These are phyloP conservation scores for Tetragonia tetragonoides DNA, from an alignment of 148 eudicot genomes.

Conservation along the genomic window DNA sequence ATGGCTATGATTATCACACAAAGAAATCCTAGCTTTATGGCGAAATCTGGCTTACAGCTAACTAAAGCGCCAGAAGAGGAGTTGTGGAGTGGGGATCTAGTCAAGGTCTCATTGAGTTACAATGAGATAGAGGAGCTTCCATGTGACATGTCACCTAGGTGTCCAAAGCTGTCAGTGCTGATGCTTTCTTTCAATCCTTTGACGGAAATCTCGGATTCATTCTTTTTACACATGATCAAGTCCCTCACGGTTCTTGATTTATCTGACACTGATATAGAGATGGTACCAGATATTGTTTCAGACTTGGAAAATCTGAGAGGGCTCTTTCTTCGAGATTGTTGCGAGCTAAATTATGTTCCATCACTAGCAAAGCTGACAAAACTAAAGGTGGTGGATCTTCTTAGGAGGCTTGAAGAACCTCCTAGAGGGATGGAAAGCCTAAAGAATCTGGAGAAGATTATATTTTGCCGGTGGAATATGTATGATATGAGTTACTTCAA, in stretches of 20 bases:
- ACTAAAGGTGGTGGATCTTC: slow-evolving; percentile 12
- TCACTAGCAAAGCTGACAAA: slow-evolving; percentile 19
- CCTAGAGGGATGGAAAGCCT: slow-evolving; percentile 11
- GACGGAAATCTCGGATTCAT: neutral
- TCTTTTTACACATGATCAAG: slow-evolving; percentile 19
- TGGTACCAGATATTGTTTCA: slow-evolving; percentile 18
- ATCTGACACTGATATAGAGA: slow-evolving; percentile 17
- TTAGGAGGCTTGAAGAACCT: neutral
- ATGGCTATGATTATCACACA: slow-evolving; percentile 4
- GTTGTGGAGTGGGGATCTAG: slow-evolving; percentile 28
- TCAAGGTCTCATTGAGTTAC: slow-evolving; percentile 25
- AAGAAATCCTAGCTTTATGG: slow-evolving; percentile 13
- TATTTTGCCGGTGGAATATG: neutral
- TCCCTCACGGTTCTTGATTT: slow-evolving; percentile 34
- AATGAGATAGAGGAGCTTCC: neutral
- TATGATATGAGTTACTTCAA: neutral
- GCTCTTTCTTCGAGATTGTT: neutral
- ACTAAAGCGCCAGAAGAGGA: slow-evolving; percentile 15
- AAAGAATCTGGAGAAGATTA: neutral
- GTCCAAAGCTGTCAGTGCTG: slow-evolving; percentile 25
- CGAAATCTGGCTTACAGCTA: slow-evolving; percentile 15
- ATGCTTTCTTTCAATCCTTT: slow-evolving; percentile 16
- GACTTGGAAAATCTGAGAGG: slow-evolving; percentile 21
- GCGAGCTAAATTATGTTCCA: neutral
- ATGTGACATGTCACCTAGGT: neutral